Percentiles rank a stretch among this genome's conserved stretches.
phyloP scores from a whole-genome alignment of 2,329 filamentous ascomycete genomes.

The Botryosphaeria agaves region DNA sequence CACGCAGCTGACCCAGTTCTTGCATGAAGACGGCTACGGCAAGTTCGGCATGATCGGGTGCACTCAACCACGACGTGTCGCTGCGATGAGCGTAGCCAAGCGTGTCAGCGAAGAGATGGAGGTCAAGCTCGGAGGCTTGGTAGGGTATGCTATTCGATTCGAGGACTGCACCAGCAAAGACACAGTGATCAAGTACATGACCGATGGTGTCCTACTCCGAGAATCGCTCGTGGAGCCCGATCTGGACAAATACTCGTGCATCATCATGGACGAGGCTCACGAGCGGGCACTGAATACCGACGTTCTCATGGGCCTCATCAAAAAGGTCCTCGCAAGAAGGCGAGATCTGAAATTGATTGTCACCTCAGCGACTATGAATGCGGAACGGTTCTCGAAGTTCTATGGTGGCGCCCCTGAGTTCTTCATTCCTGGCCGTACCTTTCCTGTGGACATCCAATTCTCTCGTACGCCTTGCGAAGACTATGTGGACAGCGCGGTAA shows the following conservation, averaged over 20 bases:
- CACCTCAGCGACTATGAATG: slow-evolving; percentile 97
- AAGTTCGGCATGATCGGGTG: slow-evolving; percentile 83
- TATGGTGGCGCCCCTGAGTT: slow-evolving; percentile 95
- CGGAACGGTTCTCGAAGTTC: slow-evolving; percentile 88
- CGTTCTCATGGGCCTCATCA: slow-evolving; percentile 92
- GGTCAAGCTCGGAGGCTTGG: slow-evolving; percentile 67
- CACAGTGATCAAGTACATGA: slow-evolving; percentile 98
- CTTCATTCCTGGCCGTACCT: slow-evolving; percentile 86
- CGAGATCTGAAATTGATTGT: slow-evolving; percentile 92
- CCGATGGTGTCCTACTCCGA: slow-evolving; percentile 82
- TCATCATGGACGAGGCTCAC: slow-evolving; percentile 99
- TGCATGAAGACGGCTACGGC: slow-evolving; percentile 89
- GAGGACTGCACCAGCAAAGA: slow-evolving; percentile 96
- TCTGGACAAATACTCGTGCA: slow-evolving; percentile 88
- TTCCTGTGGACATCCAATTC: slow-evolving; percentile 93
- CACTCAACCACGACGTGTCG: slow-evolving; percentile 89
- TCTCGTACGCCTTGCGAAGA: slow-evolving; percentile 91
- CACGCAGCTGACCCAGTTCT: slow-evolving; percentile 89
- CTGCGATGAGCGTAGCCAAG: slow-evolving; percentile 97
- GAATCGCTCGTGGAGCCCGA: slow-evolving; percentile 88
- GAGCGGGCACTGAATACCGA: slow-evolving; percentile 93
- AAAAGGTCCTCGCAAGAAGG: slow-evolving; percentile 81
- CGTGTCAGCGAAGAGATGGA: slow-evolving; percentile 98
- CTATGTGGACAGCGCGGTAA: slow-evolving; percentile 92
- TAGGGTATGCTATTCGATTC: slow-evolving; percentile 95